Conservation (phyloP, 2,329 filamentous ascomycete species). For the Pezicula radicicola region DNA sequence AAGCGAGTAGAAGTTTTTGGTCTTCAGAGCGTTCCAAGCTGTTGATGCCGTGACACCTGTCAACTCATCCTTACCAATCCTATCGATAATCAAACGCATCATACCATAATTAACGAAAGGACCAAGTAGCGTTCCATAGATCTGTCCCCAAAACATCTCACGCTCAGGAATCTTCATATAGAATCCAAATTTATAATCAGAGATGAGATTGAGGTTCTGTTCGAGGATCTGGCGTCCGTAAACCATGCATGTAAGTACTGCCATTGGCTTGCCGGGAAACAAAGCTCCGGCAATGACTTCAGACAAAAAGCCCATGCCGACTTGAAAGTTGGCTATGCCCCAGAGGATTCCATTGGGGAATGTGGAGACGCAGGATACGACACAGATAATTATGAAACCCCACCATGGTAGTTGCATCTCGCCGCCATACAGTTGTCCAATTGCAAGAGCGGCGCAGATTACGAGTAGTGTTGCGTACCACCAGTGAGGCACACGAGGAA, state of each 20-base stretch:
- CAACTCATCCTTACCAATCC: constrained; percentile 10
- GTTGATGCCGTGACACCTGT: constrained; percentile 18
- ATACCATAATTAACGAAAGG: constrained; percentile 30
- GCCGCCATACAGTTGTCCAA: constrained; percentile 25
- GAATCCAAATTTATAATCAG: constrained; percentile 34
- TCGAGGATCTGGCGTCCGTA: constrained; percentile 32
- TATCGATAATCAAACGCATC: constrained; percentile 22
- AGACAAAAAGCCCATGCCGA: constrained; percentile 26
- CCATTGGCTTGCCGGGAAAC: constrained; percentile 26
- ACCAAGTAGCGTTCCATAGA: constrained; percentile 31
- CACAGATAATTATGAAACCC: constrained; percentile 25
- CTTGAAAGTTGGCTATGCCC: constrained; percentile 27
- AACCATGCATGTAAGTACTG: constrained; percentile 27
- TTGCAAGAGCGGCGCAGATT: constrained; percentile 22
- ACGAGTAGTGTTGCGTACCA: constrained; percentile 27
- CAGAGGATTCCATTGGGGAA: constrained; percentile 30
- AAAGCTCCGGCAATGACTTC: constrained; percentile 28
- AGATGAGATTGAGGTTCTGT: constrained; percentile 30
- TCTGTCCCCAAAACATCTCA: constrained; percentile 32
- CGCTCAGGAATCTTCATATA: constrained; percentile 35
- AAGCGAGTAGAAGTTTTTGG: constrained; percentile 27
- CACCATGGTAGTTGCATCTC: constrained; percentile 28
- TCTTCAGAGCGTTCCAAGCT: constrained; percentile 28
- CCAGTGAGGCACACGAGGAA: constrained; percentile 27
- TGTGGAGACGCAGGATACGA: constrained; percentile 23